Evolutionary conservation across 2,329 filamentous ascomycete species (phyloP).

Genomic region (Didymosphaeria variabile): DNA sequence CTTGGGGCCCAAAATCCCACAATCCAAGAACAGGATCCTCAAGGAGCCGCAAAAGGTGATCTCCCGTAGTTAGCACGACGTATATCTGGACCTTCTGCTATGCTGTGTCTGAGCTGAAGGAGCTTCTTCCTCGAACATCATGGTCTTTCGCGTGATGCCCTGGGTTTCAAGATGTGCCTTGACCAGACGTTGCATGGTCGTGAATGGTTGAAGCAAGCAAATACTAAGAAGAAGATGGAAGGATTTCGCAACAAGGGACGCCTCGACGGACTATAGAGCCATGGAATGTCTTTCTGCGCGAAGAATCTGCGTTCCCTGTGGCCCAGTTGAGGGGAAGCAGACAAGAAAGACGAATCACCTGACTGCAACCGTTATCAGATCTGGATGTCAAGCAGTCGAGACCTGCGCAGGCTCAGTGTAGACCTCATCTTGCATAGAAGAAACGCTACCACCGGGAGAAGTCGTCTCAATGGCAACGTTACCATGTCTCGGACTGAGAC

Average conservation of each 20-base stretch:
- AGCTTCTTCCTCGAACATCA: neutral
- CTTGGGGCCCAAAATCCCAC: constrained; percentile 7
- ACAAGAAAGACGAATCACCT: neutral
- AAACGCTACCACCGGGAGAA: constrained; percentile 6
- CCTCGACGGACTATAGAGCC: neutral
- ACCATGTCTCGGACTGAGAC: constrained; percentile 15
- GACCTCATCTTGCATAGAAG: constrained; percentile 1
- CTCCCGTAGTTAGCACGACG: neutral
- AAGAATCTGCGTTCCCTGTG: neutral
- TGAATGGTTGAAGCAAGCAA: neutral
- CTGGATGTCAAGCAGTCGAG: neutral
- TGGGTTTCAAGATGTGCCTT: neutral
- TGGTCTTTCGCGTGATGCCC: neutral
- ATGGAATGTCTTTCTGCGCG: neutral
- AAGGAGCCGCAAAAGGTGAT: constrained; percentile 12
- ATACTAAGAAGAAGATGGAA: no score
- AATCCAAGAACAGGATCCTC: constrained; percentile 2
- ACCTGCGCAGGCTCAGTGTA: neutral
- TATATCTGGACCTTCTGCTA: neutral
- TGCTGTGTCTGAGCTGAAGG: neutral
- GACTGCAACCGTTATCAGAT: neutral
- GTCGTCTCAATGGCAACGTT: constrained; percentile 1
- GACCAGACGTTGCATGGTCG: neutral
- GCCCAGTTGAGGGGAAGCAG: neutral
- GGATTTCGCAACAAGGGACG: no score